Evolutionary conservation across 768 basidiomycete species (phyloP), one percentile per base, ranked within the genome.

Genomic region (Tremella fuciformis): DNA sequence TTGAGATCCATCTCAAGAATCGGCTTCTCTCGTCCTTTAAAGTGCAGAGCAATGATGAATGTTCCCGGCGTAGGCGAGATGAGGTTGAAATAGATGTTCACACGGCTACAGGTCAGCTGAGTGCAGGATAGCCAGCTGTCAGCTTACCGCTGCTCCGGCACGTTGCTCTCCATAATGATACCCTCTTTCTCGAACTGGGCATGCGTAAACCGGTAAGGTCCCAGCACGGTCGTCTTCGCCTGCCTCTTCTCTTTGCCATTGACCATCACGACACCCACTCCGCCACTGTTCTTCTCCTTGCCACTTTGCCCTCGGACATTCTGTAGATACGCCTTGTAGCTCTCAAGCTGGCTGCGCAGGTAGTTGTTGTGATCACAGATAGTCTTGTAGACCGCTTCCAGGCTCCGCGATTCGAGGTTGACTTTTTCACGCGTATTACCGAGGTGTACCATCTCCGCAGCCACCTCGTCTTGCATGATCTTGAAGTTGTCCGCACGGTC

Each of bases 1-100:
- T 97, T 97, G 54, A 98, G 83, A 79, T 96, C 92, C 96, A 98
- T 98, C 82, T 99, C 96, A 38, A 98, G 83, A 68, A 99, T 98
- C 16, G 96, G 94, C 80, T 97, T 97, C 73, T 99, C 96, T 18
- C 96, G 85, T 41, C 96, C 96, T 78, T 96, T 97, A 81, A 98
- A 99, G 78, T 98, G 94, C 53, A 99, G 81, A 2, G 94, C 96
- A 64, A 99, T 99, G 76, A 99, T 93, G 78, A 97, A 99, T 8
- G 96, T 96, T 48, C 96, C 96, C 0, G 96, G 94, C 8, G 91
- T 89, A 1, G 96, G 96, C 34, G 93, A 97, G 24, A 89, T 93
- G 76, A 99, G 92, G 73, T 93, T 97, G 84, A 98, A 98, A 80
- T 93, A 98, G 66, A 98, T 97, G 77, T 96, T 94, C 38, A 92